Evolutionary conservation across 2,329 filamentous ascomycete genomes (phyloP), one percentile per base, ranked within the genome.

Genomic region (Nothophaeocryptopus gaeumannii): DNA sequence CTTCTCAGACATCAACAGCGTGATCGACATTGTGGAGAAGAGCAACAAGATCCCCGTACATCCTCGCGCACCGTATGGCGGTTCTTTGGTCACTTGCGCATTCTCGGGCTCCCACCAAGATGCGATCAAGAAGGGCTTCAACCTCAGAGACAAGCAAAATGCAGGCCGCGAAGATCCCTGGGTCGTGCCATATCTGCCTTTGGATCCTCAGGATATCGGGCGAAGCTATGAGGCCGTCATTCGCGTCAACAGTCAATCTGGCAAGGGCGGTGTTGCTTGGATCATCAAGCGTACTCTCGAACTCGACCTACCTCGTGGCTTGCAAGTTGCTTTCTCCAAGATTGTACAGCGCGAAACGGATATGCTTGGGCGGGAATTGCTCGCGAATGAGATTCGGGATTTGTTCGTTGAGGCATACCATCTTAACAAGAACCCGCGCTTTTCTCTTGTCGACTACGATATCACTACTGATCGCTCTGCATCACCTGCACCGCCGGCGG

Each of bases 161-260:
- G 76, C 78, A 39, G 74, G 72, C 5, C 74, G 79, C 65, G 82
- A 92, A 49, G 82, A 84, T 64, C 75, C 73, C 35, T 97, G 92
- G 92, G 76, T 88, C 61, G 79, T 96, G 34, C 92, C 92, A 0
- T 97, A 97, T 67, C 84, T 97, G 41, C 92, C 92, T 10, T 80
- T 97, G 62, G 92, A 97, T 65, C 92, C 92, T 5, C 80, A 87
- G 65, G 92, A 97, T 65, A 96, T 97, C 58, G 92, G 92, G 43
- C 84, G 92, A 50, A 96, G 85, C n/a, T 97, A 97, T 80, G 91
- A 97, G 73, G 92, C 92, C 51, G 87, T 97, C 67, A 97, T 97
- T 67, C 88, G 92, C 53, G 92, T 97, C 80, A 99, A 97, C 77
- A 95, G 89, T 13, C 92, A 97, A 70, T 89, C 84, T 62, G 92